Evolutionary conservation across 2,329 filamentous ascomycete species (phyloP), one percentile per base, ranked within the genome.

Genomic region (Niveomyces coronatus): DNA sequence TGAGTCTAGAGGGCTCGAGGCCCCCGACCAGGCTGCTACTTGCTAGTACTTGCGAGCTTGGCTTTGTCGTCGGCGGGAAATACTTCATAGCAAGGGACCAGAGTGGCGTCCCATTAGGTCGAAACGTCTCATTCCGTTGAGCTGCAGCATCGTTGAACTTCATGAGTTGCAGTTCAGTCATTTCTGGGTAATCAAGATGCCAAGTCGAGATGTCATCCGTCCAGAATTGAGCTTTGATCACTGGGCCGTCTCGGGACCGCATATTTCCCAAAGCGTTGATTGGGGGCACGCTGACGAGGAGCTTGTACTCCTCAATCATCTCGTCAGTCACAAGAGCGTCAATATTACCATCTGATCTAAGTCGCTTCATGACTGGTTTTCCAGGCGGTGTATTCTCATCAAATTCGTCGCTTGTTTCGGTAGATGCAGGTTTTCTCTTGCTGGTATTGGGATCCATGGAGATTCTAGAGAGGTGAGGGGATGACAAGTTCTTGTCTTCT

Each of bases 151-250:
- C 53, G 14, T 62, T 57, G 52, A 77, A 79, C 2, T 67, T 70
- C 23, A 69, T 64, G 40, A 69, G 68, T 44, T 80, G 74, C 6
- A 74, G 59, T 40, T 73, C 67, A 1, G 70, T 77, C 73, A 81
- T 79, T 44, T 76, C 70, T 0, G 76, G 76, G 47, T 81, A 81
- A 35, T 71, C 53, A 4, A 77, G 60, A 45, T 81, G 76, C 66
- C 74, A 77, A 1, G 71, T 77, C 15, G 52, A 59, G 39, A 60
- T 61, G 46, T 79, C 68, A 31, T 63, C 61, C 32, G 69, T 65
- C 76, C 76, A 81, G 48, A 71, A 81, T 1, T 63, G 63, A 6
- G 61, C 64, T 45, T 79, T 77, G 46, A 66, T 62, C 10, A 76
- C 65, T 4, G 71, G 69, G 15, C 63, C 59, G 47, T 79, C 73